Evolutionary conservation across 1,139 yeast species (phyloP), one percentile per base, ranked within the genome.

Genomic region (Blastobotrys indianensis): DNA sequence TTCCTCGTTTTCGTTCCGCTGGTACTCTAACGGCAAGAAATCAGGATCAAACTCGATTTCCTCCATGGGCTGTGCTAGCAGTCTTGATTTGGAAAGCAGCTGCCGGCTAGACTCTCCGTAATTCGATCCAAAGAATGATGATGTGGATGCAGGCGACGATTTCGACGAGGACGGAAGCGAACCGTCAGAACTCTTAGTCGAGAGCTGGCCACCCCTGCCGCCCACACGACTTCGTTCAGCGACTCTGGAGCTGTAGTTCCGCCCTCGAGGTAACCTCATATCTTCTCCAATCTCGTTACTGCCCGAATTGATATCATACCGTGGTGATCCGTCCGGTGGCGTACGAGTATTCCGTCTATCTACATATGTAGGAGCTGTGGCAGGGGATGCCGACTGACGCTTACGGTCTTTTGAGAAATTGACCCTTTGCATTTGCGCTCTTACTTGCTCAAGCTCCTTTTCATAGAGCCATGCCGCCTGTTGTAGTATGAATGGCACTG

Each of bases 391-490:
- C 7, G 25, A 20, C 25, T 20, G 25, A 7, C 25, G 25, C 25
- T 20, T 20, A 20, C 37, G 13, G 35, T 39, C 32, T 25, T 30
- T 4, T 17, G 15, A 25, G 39, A 32, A 41, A 31, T 50, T 51
- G 12, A 58, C 54, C 39, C 45, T 47, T 13, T 53, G 56, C 69
- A 72, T 70, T 31, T 65, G 65, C 3, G 57, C 64, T 20, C 69
- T 58, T 13, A 72, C 62, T 41, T 67, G 67, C 39, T 69, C 68
- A 38, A 72, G 58, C 53, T 72, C 76, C 45, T 63, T 64, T 50
- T 72, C 75, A 47, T 72, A 72, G 3, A 72, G 60, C 75, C 76
- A 70, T 4, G 70, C 72, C 1, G 75, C 73, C 49, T 72, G 75
- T 51, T 72, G 75, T 20, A 72, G 65, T 2, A 72, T 58, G 46